Evolutionary conservation across 2,329 filamentous ascomycete genomes (phyloP), one percentile per base, ranked within the genome.

Genomic region (Juglanconis oblonga): DNA sequence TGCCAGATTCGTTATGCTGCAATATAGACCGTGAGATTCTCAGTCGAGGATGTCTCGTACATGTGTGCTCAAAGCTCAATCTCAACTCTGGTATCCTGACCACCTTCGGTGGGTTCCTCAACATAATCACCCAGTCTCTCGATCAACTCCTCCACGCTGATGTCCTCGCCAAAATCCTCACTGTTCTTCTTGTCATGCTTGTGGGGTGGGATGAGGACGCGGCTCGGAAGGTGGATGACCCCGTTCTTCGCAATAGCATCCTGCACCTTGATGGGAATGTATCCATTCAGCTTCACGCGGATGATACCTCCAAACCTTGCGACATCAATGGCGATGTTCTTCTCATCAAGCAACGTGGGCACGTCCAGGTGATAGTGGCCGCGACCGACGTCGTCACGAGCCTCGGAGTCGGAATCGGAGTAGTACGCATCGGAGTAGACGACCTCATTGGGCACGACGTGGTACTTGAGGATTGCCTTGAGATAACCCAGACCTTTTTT

Each of bases 391-490:
- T 67, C 67, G 3, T 55, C 63, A 11, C 67, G 68, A 47, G 72
- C 67, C 1, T 90, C 66, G 0, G 72, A 67, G n/a, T 69, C 71
- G 3, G 67, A 67, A 0, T 64, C 62, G 8, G 81, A 81, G 76
- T 92, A 95, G 70, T 88, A 90, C 5, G 87, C 89, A 70, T 97
- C 93, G 5, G 88, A 91, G 79, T 97, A 97, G 0, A 96, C 76
- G 0, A 90, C 93, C 61, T 87, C 81, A 68, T 90, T 85, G 47
- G 86, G 81, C 1, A 89, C 88, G 52, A 93, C 81, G 68, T 94
- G 90, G 71, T 96, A 96, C 76, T 91, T 80, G 14, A 96, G 79
- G 50, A 97, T 77, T 0, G 91, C 91, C 65, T 84, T 86, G 17
- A 97, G 82, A 71, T 91, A 96, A 72, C 87, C 87, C 64, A 82